These are phyloP conservation scores for Diacronema lutheri DNA, from an alignment of 78 protist genomes.

Conservation along the genomic window DNA sequence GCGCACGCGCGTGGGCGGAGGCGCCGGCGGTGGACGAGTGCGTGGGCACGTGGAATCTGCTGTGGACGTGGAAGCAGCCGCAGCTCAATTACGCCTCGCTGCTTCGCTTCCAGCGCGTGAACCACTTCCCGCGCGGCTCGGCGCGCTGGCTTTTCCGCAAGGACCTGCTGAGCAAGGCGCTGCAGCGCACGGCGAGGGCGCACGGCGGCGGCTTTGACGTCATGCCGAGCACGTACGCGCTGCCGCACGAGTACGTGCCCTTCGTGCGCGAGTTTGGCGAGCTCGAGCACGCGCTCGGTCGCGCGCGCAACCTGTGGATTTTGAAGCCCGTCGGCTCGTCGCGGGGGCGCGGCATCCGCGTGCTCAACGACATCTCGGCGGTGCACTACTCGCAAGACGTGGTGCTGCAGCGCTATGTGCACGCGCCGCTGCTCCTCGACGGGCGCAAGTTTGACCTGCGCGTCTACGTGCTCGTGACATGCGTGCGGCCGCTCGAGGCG, in stretches of 20 bases:
- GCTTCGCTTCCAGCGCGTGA: conserved; percentile 9
- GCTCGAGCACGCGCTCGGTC: neutral
- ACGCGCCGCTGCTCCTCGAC: neutral
- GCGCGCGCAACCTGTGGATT: neutral
- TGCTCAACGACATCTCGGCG: conserved; percentile 7
- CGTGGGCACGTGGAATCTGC: conserved; percentile 10
- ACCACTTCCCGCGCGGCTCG: neutral
- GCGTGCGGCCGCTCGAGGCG: conserved; percentile 1
- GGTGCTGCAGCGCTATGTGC: conserved; percentile 14
- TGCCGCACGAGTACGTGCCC: neutral
- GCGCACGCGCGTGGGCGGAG: no score
- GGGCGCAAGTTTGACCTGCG: conserved; percentile 41
- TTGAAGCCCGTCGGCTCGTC: neutral
- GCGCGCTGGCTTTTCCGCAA: neutral
- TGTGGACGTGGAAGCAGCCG: conserved; percentile 12
- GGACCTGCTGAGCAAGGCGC: neutral
- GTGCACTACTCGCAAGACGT: neutral
- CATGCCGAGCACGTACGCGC: neutral
- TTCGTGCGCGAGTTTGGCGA: neutral
- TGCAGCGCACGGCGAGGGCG: neutral
- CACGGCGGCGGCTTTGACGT: neutral
- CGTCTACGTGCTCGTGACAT: neutral
- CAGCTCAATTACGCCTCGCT: neutral
- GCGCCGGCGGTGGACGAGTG: no score
- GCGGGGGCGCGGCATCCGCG: neutral